Conservation (phyloP, 495 filamentous ascomycete genomes). For the Aspergillus biplanus region DNA sequence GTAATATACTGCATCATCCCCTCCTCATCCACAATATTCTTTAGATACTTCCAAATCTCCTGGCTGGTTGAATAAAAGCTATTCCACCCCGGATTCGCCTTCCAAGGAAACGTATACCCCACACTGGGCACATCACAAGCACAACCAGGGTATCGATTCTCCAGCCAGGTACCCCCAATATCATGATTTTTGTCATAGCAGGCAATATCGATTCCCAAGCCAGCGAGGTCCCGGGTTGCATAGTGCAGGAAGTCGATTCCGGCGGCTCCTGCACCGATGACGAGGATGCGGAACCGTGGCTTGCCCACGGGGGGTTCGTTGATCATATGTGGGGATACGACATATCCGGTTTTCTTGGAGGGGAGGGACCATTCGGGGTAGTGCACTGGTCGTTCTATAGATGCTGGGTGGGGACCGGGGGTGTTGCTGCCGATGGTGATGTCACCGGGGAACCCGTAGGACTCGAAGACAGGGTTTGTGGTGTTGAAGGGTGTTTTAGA, state of each 20-base stretch:
- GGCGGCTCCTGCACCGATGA: background rate
- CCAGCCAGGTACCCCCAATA: constrained; percentile 1
- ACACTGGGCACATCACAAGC: background rate
- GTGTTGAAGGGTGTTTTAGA: too few relatives aligned
- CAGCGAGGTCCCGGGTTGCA: background rate
- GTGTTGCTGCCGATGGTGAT: constrained; percentile 6
- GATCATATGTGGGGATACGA: background rate
- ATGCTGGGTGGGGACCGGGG: background rate
- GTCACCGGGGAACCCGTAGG: background rate
- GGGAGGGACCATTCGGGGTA: constrained; percentile 2
- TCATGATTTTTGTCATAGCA: background rate
- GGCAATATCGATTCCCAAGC: background rate
- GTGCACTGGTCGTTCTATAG: background rate
- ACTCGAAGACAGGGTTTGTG: background rate
- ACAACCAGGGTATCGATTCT: background rate
- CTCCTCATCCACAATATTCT: background rate
- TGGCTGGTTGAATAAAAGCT: background rate
- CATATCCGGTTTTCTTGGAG: background rate
- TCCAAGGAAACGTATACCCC: background rate
- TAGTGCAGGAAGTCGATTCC: constrained; percentile 5
- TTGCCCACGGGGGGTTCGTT: background rate
- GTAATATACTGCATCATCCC: constrained; percentile 2
- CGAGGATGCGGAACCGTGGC: background rate
- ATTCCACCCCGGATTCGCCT: background rate
- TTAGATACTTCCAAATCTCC: constrained; percentile 1